Evolutionary conservation across 78 protist species (phyloP), one percentile per base, ranked within the genome.

Genomic region (Protostelium mycophagum): DNA sequence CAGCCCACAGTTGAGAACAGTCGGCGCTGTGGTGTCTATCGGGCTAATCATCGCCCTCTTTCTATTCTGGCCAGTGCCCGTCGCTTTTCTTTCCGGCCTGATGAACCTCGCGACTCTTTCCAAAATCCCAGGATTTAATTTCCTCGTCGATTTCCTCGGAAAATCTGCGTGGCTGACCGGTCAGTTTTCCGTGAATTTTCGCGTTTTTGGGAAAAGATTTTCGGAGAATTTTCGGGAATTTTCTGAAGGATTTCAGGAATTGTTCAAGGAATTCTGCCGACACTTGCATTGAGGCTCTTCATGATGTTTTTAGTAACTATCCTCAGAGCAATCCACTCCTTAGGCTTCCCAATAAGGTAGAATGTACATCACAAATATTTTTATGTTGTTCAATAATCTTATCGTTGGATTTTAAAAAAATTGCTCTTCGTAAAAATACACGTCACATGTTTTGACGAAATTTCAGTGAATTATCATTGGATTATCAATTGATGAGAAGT

Each of bases 251-350:
- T 25, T 5, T 25, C 5, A 51, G 73, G 73, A 25, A 51, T 93
- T 90, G 85, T 93, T n/a, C 89, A 90, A 84, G 95, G 95, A 86
- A 89, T 90, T 89, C 83, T 93, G 38, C 92, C 95, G 63, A 88
- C 87, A 36, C 63, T 93, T 10, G 86, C 86, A 34, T 36, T 93
- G 35, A 83, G 88, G 51, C 83, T 93, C 10, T 93, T 93, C 51
- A 93, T 93, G 95, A 38, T 83, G 1, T 28, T 93, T 0, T 36
- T 93, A 28, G 73, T 51, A 25, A 5, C 16, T 16, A 51, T 51
- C 16, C 73, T 51, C 31, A 51, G 73, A 16, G 16, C 31, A 5
- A 51, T 51, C 73, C 73, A 51, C 16, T 51, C 73, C 16, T 16
- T 51, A 5, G 73, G 31, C 5, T 51, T 51, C 16, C 73, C 73